Base-by-base conservation (phyloP, 192 early-diverging fungal species). In the Geranomyces michiganensis region DNA sequence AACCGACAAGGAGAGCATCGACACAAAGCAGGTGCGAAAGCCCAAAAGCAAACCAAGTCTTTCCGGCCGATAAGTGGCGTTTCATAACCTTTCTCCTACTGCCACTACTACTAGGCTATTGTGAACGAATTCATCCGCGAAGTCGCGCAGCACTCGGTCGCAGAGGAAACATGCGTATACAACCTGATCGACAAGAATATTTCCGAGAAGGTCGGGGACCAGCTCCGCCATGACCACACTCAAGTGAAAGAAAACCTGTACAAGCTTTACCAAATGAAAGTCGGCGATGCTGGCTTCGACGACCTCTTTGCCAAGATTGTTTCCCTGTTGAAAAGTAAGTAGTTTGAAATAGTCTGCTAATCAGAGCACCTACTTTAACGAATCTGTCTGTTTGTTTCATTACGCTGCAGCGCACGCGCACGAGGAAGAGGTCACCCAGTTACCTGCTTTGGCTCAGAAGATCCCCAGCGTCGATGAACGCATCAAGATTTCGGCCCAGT, bases 81-180 rank as follows among this genome's bases (percentile, higher is more conserved):
- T 41, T 10, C 5, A 41, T 41, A 41, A 10, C 5, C 3, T 41
- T 41, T 41, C 36, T 10, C 36, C 36, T 3, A 41, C 36, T 10
- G 10, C 36, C 10, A 41, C 36, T 41, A 10, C 36, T 7, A 41
- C 3, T 10, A 68, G 67, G 67, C 67, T 9, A 68, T 68, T 30
- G 55, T 68, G 22, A 68, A 68, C 55, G 67, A 68, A 24, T 46
- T 68, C 26, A 68, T 68, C 48, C 67, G 67, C 30, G 67, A 68
- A 68, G 67, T 68, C 17, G 67, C 67, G 7, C 67, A 68, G 22
- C 67, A 68, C 55, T 68, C 67, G 6, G 55, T 68, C 48, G 67
- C 67, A 1, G 67, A 68, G 17, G 67, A 68, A 32, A 53, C 55
- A n/a, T 47, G 29, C 9, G 67, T 68, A 19, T 68, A 68, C 55